A percentile compares a stretch with the other conserved stretches of the same genome.
These are phyloP conservation scores for Chenopodium suecicum DNA, from an alignment of 148 eudicot genomes.

Conservation along the genomic window DNA sequence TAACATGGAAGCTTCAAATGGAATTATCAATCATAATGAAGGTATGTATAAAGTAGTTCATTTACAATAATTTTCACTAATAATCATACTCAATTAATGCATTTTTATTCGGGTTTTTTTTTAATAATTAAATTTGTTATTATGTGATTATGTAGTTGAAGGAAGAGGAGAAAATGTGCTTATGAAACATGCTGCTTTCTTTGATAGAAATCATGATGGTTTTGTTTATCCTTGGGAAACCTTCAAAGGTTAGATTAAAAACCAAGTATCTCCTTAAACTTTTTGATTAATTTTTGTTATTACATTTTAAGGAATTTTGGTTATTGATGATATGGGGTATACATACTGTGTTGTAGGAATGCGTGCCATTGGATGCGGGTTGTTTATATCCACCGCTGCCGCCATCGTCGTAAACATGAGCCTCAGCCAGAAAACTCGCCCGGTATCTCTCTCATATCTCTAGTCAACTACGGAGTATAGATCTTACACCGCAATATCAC, in stretches of 20 bases:
- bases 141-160: background rate
- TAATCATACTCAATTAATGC: too few species aligned
- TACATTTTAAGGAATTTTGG: too few species aligned
- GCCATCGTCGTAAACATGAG: conserved; percentile 52
- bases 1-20: background rate
- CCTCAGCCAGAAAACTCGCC: conserved; percentile 62
- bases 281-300: too few species aligned
- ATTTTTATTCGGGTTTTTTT: background rate
- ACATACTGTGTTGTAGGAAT: conserved; percentile 37
- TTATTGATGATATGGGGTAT: too few species aligned
- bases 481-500: too few species aligned
- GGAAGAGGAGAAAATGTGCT: conserved; percentile 42
- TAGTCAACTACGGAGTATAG: too few species aligned
- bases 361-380: conserved; percentile 61
- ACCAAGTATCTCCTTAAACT: background rate
- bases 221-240: conserved; percentile 75
- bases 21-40: background rate
- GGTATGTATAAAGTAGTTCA: background rate
- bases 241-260: conserved; percentile 48
- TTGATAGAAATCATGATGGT: conserved; percentile 77
- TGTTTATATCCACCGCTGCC: conserved; percentile 45
- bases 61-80: too few species aligned
- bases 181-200: conserved; percentile 64
- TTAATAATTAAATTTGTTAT: too few species aligned
- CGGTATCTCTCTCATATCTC: conserved; percentile 26